Evolutionary conservation across 1,284 basidiomycete genomes (phyloP).

Genomic region (Clitocybe nebularis): DNA sequence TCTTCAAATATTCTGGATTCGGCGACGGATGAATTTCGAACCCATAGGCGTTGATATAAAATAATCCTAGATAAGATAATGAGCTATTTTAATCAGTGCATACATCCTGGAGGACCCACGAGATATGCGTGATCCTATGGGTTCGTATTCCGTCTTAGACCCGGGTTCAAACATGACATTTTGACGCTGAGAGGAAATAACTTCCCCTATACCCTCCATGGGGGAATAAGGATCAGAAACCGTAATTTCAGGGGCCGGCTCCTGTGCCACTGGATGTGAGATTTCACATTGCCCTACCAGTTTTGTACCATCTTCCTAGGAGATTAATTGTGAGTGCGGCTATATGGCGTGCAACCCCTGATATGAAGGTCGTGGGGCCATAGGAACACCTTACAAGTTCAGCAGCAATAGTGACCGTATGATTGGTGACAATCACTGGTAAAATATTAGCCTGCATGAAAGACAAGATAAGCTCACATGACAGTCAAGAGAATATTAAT

Average conservation of each 20-base stretch:
- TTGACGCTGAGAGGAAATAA: slow-evolving; percentile 35
- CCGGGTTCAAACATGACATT: slow-evolving; percentile 70
- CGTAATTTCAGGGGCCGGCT: slow-evolving; percentile 22
- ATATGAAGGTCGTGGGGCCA: slow-evolving; percentile 9
- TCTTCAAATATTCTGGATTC: slow-evolving; percentile 76
- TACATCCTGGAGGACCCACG: slow-evolving; percentile 41
- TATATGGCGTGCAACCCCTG: too few relatives aligned
- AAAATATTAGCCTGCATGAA: slow-evolving; percentile 75
- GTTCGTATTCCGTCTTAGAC: slow-evolving; percentile 51
- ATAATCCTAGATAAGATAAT: slow-evolving; percentile 53
- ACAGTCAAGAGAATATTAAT: slow-evolving; percentile 21
- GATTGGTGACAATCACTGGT: slow-evolving; percentile 92
- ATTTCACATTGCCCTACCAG: slow-evolving; percentile 97
- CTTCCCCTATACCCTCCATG: slow-evolving; percentile 50
- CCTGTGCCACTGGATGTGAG: slow-evolving; percentile 75
- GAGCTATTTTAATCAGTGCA: slow-evolving; percentile 1
- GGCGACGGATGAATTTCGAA: slow-evolving; percentile 88
- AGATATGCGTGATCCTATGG: slow-evolving; percentile 61
- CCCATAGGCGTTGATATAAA: slow-evolving; percentile 93
- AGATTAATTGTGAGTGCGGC: too few relatives aligned
- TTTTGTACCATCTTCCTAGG: slow-evolving; percentile 70
- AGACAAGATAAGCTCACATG: slow-evolving; percentile 12
- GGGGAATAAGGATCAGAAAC: slow-evolving; percentile 36
- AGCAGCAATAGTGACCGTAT: slow-evolving; percentile 96
- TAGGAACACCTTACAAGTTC: slow-evolving; percentile 62